These are phyloP conservation scores for Amanita rimosa DNA, from an alignment of 768 basidiomycete species.

Conservation along the genomic window DNA sequence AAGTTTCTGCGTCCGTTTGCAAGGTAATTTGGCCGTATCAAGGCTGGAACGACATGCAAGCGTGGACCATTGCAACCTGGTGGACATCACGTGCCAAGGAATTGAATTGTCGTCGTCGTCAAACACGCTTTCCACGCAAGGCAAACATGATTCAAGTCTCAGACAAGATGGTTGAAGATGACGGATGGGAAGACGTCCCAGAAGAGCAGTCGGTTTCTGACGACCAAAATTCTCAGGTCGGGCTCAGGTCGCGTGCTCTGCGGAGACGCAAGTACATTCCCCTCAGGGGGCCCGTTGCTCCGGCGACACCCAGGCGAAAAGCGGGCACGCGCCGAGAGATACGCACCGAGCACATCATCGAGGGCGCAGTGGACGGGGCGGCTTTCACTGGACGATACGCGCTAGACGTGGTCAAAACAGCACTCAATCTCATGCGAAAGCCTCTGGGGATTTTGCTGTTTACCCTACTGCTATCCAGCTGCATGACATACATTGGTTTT, in stretches of 20 bases:
- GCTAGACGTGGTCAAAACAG: slow-evolving; percentile 34
- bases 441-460: slow-evolving; percentile 47
- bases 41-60: neutral
- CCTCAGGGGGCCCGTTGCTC: neutral
- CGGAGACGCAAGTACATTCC: slow-evolving; percentile 7
- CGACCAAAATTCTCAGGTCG: neutral
- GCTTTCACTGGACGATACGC: slow-evolving; percentile 26
- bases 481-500: slow-evolving; percentile 27
- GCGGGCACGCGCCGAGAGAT: slow-evolving; percentile 8
- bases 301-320: slow-evolving; percentile 3
- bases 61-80: too few species aligned
- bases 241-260: neutral
- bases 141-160: neutral
- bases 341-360: slow-evolving; percentile 15
- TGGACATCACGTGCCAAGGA: neutral
- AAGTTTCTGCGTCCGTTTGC: too few species aligned
- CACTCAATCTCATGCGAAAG: slow-evolving; percentile 37
- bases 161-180: slow-evolving; percentile 8
- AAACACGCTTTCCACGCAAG: neutral
- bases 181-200: slow-evolving; percentile 23
- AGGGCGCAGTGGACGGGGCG: slow-evolving; percentile 19
- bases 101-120: too few species aligned
- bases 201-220: neutral
- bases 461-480: slow-evolving; percentile 36
- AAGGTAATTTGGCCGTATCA: neutral